Percentiles rank a stretch among this genome's conserved stretches.
Evolutionary conservation across 1,139 yeast genomes (phyloP).

Genomic region (Nakaseomyces bracarensis): DNA sequence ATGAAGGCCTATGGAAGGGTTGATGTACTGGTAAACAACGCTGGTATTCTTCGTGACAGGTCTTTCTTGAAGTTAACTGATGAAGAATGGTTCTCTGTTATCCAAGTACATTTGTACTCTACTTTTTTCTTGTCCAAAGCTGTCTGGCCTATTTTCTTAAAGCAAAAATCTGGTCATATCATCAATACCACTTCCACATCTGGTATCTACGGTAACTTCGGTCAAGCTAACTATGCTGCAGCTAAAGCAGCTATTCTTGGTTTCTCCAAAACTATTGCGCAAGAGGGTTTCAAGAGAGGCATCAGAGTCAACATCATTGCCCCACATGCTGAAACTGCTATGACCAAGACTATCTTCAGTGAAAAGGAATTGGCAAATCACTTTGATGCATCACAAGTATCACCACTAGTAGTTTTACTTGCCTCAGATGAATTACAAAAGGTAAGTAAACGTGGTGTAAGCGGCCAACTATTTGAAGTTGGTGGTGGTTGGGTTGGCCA

Average conservation of each 20-base stretch:
- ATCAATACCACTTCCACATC: slow-evolving; percentile 91
- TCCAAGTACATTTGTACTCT: slow-evolving; percentile 76
- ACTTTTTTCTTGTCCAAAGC: slow-evolving; percentile 77
- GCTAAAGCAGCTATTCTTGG: slow-evolving; percentile 90
- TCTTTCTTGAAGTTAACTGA: slow-evolving; percentile 81
- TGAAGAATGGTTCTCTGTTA: slow-evolving; percentile 74
- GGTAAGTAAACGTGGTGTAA: slow-evolving; percentile 29
- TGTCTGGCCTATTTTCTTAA: slow-evolving; percentile 83
- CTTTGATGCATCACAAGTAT: slow-evolving; percentile 83
- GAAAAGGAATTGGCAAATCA: slow-evolving; percentile 67
- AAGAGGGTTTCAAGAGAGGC: slow-evolving; percentile 77
- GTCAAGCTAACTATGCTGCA: slow-evolving; percentile 92
- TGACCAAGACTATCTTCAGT: slow-evolving; percentile 83
- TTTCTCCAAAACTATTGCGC: slow-evolving; percentile 73
- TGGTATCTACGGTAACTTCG: slow-evolving; percentile 95
- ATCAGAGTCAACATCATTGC: slow-evolving; percentile 80
- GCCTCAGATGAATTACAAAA: slow-evolving; percentile 62
- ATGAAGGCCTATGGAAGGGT: slow-evolving; percentile 71
- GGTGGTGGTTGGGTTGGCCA: slow-evolving; percentile 95
- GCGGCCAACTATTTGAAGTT: slow-evolving; percentile 61
- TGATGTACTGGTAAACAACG: slow-evolving; percentile 83
- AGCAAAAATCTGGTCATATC: slow-evolving; percentile 74
- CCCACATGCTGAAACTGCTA: slow-evolving; percentile 96
- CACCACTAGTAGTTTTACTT: slow-evolving; percentile 77
- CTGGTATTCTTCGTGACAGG: slow-evolving; percentile 88